Base-by-base conservation (phyloP, 495 filamentous ascomycete genomes). In the Parachaetomium inaequale region DNA sequence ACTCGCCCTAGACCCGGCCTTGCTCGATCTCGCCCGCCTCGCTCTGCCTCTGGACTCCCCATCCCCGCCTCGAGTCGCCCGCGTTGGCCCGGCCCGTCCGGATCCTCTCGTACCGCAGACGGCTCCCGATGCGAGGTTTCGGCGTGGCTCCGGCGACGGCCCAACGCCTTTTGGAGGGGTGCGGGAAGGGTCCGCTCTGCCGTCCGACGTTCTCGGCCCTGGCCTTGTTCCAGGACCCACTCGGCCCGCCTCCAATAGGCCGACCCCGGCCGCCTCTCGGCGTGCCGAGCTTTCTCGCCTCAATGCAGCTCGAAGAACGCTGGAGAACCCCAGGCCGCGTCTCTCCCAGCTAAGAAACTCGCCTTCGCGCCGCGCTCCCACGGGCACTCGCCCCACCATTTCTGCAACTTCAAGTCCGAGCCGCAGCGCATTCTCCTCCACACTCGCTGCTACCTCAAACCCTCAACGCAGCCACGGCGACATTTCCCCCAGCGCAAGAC, bases 401-500 rank as follows among this genome's bases (percentile, higher is more conserved):
- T 12, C 28, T 59, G 28, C 42, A 38, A 38, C 57, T 34, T 26
- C 43, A 4, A 36, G 7, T 14, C 15, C 32, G 11, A 40, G 7
- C 38, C 54, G 14, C 54, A 43, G 38, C 42, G 11, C 28, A n/a
- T 29, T 28, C n/a, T 25, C 40, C 12, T 45, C 54, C 32, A 43
- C 36, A 3, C 19, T 19, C n/a, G n/a, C n/a, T 50, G n/a, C 42
- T 23, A 14, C n/a, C 23, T 25, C 17, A 43, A 42, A 12, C 17
- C 29, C 28, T 38, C 43, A 53, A 4, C 49, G 5, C 25, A 56
- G 55, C n/a, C 55, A 25, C 40, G 17, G n/a, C 45, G 43, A 40
- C 29, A 26, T 11, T 23, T 74, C 65, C 25, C 42, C 74, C 4
- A 31, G 4, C 29, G 29, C 47, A 23, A 31, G 42, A 17, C 31